Evolutionary conservation across 1,284 basidiomycete genomes (phyloP), one percentile per base, ranked within the genome.

Genomic region (Peniophora sp.): DNA sequence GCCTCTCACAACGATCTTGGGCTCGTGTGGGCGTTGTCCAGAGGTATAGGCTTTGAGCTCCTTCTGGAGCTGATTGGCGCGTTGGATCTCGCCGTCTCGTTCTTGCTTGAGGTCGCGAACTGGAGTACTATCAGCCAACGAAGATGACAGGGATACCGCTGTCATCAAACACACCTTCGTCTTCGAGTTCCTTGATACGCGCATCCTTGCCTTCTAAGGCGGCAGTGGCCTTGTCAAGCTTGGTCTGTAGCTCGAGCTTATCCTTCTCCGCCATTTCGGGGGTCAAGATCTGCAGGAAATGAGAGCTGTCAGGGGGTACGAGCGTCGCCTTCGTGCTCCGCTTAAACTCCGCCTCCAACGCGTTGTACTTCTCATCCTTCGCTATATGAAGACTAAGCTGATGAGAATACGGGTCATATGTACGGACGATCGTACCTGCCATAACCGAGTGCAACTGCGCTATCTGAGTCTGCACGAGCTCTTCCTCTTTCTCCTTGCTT

Each of bases 181-280:
- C 68, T 51, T 75, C 66, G 48, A 83, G 60, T 27, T 74, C 68
- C 2, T 57, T 54, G 23, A 81, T 78, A 34, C 67, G 63, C 32
- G 68, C 62, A 17, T 78, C 75, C 55, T 74, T 75, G 36, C 71
- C 65, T n/a, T 67, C 67, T 3, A 84, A 63, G 8, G 61, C 47
- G 24, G 58, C 58, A 53, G 75, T 76, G 59, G 75, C 70, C 14
- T 66, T 64, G 20, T 60, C 62, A 23, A 81, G 62, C 51, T 84
- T 77, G 47, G 74, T 66, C 52, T 81, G 74, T 24, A 79, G 61
- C 1, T 54, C 64, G 48, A 72, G 74, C 57, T 79, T 79, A 66
- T 88, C 85, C 53, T 79, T 77, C 51, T 88, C 81, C 6, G 81
- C 85, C 3, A 78, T 77, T 55, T 88, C 85, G 48, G 84, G 78